Evolutionary conservation across 768 basidiomycete species (phyloP).

Genomic region (Exsudoporus frostii): DNA sequence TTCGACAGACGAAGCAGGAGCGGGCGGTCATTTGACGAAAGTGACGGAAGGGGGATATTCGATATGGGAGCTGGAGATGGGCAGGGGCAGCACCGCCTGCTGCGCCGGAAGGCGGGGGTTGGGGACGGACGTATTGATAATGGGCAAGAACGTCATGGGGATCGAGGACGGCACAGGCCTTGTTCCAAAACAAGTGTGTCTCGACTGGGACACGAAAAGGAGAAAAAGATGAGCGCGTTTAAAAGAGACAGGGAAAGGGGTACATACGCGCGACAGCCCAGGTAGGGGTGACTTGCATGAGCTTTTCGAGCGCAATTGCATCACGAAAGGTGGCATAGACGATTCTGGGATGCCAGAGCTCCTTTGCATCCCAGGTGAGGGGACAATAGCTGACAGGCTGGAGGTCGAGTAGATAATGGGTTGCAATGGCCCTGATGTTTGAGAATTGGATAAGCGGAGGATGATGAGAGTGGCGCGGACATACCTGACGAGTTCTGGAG

Average conservation of each 20-base stretch:
- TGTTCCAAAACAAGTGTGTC: constrained; percentile 67
- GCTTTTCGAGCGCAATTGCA: constrained; percentile 53
- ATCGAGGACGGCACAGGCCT: constrained; percentile 60
- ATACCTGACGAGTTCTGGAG: constrained; percentile 59
- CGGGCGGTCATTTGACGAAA: constrained; percentile 54
- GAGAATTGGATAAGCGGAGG: background rate
- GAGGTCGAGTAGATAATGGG: constrained; percentile 53
- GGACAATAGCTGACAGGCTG: constrained; percentile 46
- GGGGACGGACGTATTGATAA: constrained; percentile 45
- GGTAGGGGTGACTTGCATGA: constrained; percentile 61
- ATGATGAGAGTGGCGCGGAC: constrained; percentile 34
- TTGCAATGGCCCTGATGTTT: constrained; percentile 31
- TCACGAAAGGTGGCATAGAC: constrained; percentile 63
- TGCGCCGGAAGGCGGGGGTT: constrained; percentile 26
- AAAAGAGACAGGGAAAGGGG: background rate
- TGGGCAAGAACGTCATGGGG: constrained; percentile 54
- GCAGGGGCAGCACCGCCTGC: constrained; percentile 34
- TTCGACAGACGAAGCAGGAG: constrained; percentile 65
- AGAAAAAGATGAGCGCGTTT: constrained; percentile 7
- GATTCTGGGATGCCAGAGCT: constrained; percentile 60
- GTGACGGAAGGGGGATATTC: constrained; percentile 54
- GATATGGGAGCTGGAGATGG: constrained; percentile 32
- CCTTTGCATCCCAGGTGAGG: constrained; percentile 43
- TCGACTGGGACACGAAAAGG: constrained; percentile 45
- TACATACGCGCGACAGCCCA: constrained; percentile 62